Evolutionary conservation across 192 early-diverging fungal genomes (phyloP).

Genomic region (Umbelopsis isabellina): DNA sequence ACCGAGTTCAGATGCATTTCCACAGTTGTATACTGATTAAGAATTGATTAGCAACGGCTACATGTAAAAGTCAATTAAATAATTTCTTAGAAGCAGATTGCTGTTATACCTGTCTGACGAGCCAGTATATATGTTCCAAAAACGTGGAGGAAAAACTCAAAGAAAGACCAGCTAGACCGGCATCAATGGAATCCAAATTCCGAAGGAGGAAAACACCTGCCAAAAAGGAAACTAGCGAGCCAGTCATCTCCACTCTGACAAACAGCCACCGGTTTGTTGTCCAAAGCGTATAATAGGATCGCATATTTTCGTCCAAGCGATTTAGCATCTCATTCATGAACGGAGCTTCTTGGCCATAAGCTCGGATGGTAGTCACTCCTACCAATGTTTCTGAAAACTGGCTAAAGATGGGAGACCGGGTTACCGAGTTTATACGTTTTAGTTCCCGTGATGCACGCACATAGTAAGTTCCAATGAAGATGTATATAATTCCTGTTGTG

Average conservation of each 20-base stretch:
- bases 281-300: constrained; percentile 81
- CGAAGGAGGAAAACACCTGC: constrained; percentile 67
- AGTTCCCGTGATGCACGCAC: constrained; percentile 81
- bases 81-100: background rate
- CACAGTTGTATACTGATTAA: constrained; percentile 72
- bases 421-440: constrained; percentile 83
- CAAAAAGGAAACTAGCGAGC: constrained; percentile 71
- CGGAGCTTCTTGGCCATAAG: constrained; percentile 69
- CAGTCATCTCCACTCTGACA: constrained; percentile 52
- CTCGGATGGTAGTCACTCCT: constrained; percentile 81
- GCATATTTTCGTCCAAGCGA: constrained; percentile 70
- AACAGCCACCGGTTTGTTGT: constrained; percentile 81
- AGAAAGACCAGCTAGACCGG: constrained; percentile 80
- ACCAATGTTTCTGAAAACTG: constrained; percentile 82
- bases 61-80: background rate
- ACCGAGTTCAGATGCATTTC: constrained; percentile 88
- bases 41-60: background rate
- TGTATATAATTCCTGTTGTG: constrained; percentile 53
- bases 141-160: constrained; percentile 85
- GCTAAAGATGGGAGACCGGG: constrained; percentile 76
- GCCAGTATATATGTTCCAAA: constrained; percentile 61
- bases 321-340: constrained; percentile 65
- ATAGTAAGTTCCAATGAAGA: constrained; percentile 66
- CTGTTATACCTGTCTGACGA: constrained; percentile 16
- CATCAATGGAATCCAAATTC: constrained; percentile 55